Evolutionary conservation across 1,284 basidiomycete genomes (phyloP), one percentile per base, ranked within the genome.

Genomic region (Cerrena zonata): DNA sequence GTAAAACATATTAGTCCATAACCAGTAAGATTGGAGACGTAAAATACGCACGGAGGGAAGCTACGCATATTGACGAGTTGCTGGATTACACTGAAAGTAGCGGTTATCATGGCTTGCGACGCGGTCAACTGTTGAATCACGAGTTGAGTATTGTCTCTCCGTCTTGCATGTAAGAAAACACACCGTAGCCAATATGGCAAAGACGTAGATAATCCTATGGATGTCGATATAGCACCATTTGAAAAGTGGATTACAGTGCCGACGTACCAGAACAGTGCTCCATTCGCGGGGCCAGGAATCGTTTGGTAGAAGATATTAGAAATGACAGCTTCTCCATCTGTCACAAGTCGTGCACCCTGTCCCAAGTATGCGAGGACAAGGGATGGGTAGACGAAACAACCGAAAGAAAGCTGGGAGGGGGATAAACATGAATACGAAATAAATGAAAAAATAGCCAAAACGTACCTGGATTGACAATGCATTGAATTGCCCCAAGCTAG

Each of bases 101-200:
- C 84, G 0, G 83, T 82, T 56, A 86, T 85, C 75, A 86, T 75
- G 5, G 83, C 80, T 68, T 83, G 80, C 1, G 80, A 81, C 2
- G 79, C 79, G 26, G 80, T 75, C 38, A 80, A 66, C 77, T 79
- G 50, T 5, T 42, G n/a, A 27, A 22, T 19, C 13, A 39, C 15
- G 11, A 43, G 19, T 11, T 15, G 10, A 12, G 24, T 26, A 23
- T 47, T 34, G n/a, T 36, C 34, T 36, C 34, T 36, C 34, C n/a
- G n/a, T n/a, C n/a, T n/a, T n/a, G n/a, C n/a, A n/a, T n/a, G n/a
- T n/a, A n/a, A n/a, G n/a, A n/a, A n/a, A 3, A 63, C 69, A 55
- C 56, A 84, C 77, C 13, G 82, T 83, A 0, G 83, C 82, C 2
- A 84, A 66, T 42, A 86, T 74, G 2, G 79, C 82, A 53, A 84